Percentiles rank a stretch among this genome's conserved stretches.
Conservation (phyloP, 176 grass and related monocot species). For the Pontederia crassipes region DNA sequence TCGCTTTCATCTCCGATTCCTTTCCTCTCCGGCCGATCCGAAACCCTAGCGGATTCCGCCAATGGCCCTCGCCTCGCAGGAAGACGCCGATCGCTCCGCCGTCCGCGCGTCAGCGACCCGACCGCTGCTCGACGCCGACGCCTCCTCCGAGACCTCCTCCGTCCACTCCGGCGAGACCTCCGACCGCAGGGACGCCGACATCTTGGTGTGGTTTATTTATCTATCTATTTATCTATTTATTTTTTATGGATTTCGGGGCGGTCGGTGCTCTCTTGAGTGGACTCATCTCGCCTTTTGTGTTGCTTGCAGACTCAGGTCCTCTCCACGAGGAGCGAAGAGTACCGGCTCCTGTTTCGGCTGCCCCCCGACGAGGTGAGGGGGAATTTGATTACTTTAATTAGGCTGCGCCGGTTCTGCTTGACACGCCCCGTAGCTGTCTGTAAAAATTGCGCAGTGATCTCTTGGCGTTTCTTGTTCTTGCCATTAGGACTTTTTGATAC, state of each 20-base stretch:
- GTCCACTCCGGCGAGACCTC: constrained; percentile 6
- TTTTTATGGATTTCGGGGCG: constrained; percentile 4
- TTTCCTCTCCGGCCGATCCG: too few species aligned
- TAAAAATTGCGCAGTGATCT: background rate
- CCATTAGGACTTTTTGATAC: too few species aligned
- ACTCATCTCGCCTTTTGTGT: background rate
- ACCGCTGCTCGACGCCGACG: constrained; percentile 3
- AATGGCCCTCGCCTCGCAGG: too few species aligned
- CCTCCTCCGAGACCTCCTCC: constrained; percentile 18
- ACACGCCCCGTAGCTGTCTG: background rate
- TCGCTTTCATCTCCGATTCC: too few species aligned
- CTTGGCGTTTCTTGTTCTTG: background rate
- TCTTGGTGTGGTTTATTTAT: constrained; percentile 1
- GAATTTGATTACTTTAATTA: background rate
- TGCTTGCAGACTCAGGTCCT: constrained; percentile 36
- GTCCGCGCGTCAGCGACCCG: constrained; percentile 10
- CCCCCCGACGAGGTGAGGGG: constrained; percentile 68
- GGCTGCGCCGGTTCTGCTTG: constrained; percentile 8
- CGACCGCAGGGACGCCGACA: constrained; percentile 27
- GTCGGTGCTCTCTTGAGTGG: background rate
- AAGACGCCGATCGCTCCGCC: too few species aligned
- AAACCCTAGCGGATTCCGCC: too few species aligned
- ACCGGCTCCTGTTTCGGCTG: constrained; percentile 75
- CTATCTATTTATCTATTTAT: background rate
- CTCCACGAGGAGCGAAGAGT: constrained; percentile 79